Conservation (phyloP, 345 rosid species). For the Euclidium syriacum region DNA sequence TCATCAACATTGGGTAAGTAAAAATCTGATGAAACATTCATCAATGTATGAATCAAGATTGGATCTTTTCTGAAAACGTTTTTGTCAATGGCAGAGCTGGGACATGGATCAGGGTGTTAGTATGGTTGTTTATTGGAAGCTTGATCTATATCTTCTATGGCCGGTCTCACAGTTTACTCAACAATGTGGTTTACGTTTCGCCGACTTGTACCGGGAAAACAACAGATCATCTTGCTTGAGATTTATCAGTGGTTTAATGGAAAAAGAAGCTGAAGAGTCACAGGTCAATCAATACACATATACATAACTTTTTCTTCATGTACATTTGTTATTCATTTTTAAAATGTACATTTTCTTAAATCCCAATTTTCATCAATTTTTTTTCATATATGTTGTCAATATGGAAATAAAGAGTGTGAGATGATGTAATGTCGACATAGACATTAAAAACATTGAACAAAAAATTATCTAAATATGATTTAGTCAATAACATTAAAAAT, state of each 20-base stretch:
- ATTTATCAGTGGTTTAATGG: neutral
- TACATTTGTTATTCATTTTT: slow-evolving; percentile 19
- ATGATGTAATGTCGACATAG: neutral
- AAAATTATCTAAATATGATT: neutral
- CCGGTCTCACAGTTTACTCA: slow-evolving; percentile 50
- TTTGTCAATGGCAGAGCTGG: slow-evolving; percentile 40
- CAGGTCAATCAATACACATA: slow-evolving; percentile 9
- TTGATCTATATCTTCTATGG: slow-evolving; percentile 49
- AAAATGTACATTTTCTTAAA: slow-evolving; percentile 1
- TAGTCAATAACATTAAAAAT: neutral
- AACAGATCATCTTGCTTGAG: slow-evolving; percentile 30
- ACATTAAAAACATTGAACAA: neutral
- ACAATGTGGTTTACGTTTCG: slow-evolving; percentile 35
- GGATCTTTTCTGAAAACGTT: slow-evolving; percentile 7
- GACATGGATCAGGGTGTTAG: slow-evolving; percentile 62
- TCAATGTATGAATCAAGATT: neutral
- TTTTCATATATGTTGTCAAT: neutral
- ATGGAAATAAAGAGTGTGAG: neutral
- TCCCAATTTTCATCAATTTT: neutral
- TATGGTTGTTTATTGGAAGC: slow-evolving; percentile 57
- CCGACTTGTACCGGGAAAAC: slow-evolving; percentile 35
- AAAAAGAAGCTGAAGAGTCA: slow-evolving; percentile 5
- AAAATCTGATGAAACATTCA: slow-evolving; percentile 2
- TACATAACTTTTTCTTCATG: slow-evolving; percentile 13
- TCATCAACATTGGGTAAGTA: slow-evolving; percentile 61